Evolutionary conservation across 345 rosid species (phyloP), one percentile per base, ranked within the genome.

Genomic region (Capsella bursapastoris): DNA sequence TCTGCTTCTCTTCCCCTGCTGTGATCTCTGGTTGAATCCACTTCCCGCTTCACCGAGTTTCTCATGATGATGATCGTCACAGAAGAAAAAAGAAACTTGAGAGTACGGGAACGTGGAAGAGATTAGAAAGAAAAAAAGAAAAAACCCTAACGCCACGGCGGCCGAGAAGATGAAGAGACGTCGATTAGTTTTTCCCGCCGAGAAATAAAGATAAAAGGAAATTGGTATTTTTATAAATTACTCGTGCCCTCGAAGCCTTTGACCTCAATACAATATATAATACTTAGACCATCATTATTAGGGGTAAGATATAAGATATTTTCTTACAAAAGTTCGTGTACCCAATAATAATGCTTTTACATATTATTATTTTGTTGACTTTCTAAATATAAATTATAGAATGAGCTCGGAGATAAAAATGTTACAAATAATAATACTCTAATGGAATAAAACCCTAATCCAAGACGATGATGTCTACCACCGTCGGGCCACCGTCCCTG

Each of bases 151-250:
- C 22, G 22, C 22, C 22, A 18, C 50, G 29, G 41, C 14, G 55
- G 43, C 43, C 43, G 14, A 57, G 47, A 44, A 57, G 57, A 32
- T 8, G 73, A 57, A 57, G 50, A 57, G 55, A 57, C 41, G 50
- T 66, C 48, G 22, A 51, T 50, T 5, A 37, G 6, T 52, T 66
- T 66, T 66, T 40, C 71, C 71, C 71, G 71, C 71, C 48, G 58
- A 35, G 25, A 64, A 63, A 27, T 3, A 41, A 4, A 27, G 37
- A 28, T 4, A 45, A 63, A 13, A 3, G 9, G 9, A 31, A 56
- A 31, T 14, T 32, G 9, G 35, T 52, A 52, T 51, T 22, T 51
- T 25, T 28, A 25, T 25, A 12, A 41, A 57, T 40, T 15, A n/a
- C 25, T 57, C 62, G 43, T 57, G 62, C 11, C 25, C 45, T 16